Evolutionary conservation across 495 filamentous ascomycete species (phyloP).

Genomic region (Pyrenula aspistea): DNA sequence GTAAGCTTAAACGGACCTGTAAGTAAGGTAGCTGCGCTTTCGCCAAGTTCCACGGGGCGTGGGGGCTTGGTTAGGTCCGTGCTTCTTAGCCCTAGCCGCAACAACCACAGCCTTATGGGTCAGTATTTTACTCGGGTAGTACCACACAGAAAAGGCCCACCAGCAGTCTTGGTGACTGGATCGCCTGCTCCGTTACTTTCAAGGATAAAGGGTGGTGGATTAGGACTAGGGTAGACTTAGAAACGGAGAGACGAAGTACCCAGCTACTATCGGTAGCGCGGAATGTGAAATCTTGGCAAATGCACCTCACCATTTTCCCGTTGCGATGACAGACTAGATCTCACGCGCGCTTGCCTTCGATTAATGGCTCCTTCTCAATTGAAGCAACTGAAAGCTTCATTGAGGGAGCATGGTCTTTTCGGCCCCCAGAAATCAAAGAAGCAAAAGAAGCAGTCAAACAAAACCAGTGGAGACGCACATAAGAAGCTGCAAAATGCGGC

Average conservation of each 20-base stretch:
- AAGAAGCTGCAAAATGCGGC: constrained; percentile 62
- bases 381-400: constrained; percentile 84
- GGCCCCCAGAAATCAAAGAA: constrained; percentile 88
- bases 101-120: neutral
- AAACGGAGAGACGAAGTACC: no score
- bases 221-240: no score
- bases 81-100: neutral
- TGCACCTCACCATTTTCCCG: neutral
- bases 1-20: neutral
- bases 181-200: no score
- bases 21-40: neutral
- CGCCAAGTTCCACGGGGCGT: neutral
- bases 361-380: constrained; percentile 88
- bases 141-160: no score
- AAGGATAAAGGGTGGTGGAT: no score
- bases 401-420: constrained; percentile 75
- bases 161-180: no score
- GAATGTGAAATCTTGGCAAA: neutral
- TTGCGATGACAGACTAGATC: neutral
- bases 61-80: no score
- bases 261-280: no score
- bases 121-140: no score
- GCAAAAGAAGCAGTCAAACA: constrained; percentile 62
- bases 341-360: neutral
- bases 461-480: constrained; percentile 44